These are phyloP conservation scores for Homolaphlyctis polyrhiza DNA, from an alignment of 371 early-diverging fungal genomes.

Conservation along the genomic window DNA sequence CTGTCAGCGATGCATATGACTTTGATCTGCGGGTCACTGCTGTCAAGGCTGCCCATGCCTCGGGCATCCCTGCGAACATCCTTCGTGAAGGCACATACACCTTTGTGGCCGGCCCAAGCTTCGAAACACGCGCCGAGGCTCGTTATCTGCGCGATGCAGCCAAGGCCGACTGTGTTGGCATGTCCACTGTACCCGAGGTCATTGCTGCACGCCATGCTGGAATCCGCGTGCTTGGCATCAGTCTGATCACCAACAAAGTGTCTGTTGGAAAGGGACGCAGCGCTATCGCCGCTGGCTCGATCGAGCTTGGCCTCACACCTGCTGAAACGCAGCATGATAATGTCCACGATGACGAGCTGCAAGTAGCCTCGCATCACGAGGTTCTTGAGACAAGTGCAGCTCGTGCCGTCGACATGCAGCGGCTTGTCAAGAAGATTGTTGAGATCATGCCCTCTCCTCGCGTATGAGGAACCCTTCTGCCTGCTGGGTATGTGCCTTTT, in stretches of 20 bases:
- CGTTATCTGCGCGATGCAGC: constrained; percentile 59
- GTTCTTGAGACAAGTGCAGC: constrained; percentile 73
- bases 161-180: constrained; percentile 90
- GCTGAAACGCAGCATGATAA: background rate
- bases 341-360: constrained; percentile 45
- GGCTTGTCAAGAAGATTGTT: constrained; percentile 63
- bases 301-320: constrained; percentile 7
- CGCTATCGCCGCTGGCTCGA: constrained; percentile 29
- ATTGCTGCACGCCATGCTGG: constrained; percentile 89
- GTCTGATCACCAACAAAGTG: constrained; percentile 83
- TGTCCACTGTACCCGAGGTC: constrained; percentile 96
- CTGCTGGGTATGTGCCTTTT: too few species aligned
- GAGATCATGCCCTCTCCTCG: constrained; percentile 16
- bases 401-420: constrained; percentile 73
- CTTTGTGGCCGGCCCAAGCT: constrained; percentile 86
- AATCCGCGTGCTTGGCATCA: constrained; percentile 77
- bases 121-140: constrained; percentile 87
- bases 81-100: constrained; percentile 76
- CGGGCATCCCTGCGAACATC: constrained; percentile 11
- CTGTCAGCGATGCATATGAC: constrained; percentile 86
- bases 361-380: constrained; percentile 80
- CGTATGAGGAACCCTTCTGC: too few species aligned
- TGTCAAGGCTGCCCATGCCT: constrained; percentile 20
- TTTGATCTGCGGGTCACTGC: constrained; percentile 66
- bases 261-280: constrained; percentile 54